Conservation (phyloP, 2,329 filamentous ascomycete genomes). For the Pestalotiopsis sp. region DNA sequence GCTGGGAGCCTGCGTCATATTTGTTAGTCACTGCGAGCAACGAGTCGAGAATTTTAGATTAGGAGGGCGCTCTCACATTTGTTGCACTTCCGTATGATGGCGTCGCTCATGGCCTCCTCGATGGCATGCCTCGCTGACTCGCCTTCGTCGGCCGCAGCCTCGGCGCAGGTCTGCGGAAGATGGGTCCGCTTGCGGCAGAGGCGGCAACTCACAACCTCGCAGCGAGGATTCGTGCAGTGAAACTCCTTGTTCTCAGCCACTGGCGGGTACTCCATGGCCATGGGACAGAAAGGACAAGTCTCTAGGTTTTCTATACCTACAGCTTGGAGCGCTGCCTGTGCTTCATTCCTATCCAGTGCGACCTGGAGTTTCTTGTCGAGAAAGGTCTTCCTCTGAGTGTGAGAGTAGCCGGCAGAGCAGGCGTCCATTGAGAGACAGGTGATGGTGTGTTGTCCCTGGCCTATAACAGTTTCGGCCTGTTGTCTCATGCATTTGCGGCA, state of each 20-base stretch:
- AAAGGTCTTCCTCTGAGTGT: constrained; percentile 55
- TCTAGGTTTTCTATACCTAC: constrained; percentile 74
- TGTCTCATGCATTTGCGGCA: constrained; percentile 68
- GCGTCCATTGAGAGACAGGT: constrained; percentile 71
- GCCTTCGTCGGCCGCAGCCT: constrained; percentile 63
- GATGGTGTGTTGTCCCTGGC: constrained; percentile 68
- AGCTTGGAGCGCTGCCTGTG: constrained; percentile 68
- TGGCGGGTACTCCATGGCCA: constrained; percentile 72
- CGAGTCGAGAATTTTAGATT: neutral
- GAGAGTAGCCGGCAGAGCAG: constrained; percentile 65
- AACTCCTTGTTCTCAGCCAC: constrained; percentile 74
- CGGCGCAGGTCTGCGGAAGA: constrained; percentile 71
- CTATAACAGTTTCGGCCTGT: constrained; percentile 70
- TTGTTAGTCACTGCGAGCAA: neutral
- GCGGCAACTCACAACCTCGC: constrained; percentile 66
- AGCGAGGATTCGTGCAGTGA: constrained; percentile 67
- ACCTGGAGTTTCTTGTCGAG: constrained; percentile 59
- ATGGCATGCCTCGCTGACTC: constrained; percentile 65
- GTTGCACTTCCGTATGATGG: constrained; percentile 77
- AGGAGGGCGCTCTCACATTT: constrained; percentile 45
- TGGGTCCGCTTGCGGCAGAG: constrained; percentile 72
- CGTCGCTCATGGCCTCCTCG: constrained; percentile 84
- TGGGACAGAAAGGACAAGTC: constrained; percentile 82
- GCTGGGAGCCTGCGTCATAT: constrained; percentile 54
- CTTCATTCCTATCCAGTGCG: constrained; percentile 72